Conservation (phyloP, 805 yeast genomes). For the Ascoidea tarda region DNA sequence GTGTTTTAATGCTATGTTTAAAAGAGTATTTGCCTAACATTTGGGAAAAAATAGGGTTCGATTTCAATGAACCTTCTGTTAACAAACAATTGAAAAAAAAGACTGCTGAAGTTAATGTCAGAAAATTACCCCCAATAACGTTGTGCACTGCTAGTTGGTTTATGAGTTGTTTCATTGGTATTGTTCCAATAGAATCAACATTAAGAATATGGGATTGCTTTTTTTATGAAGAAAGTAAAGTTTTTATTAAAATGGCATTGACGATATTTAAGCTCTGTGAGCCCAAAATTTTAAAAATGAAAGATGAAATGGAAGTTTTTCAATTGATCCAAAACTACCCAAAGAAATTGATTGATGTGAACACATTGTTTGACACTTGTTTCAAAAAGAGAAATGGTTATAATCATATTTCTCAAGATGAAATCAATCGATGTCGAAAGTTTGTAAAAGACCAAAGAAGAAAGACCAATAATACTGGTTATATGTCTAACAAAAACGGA, state of each 20-base stretch:
- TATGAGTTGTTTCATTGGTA: slow-evolving; percentile 91
- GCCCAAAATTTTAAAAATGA: slow-evolving; percentile 34
- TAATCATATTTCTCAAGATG: slow-evolving; percentile 70
- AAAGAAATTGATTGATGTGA: slow-evolving; percentile 53
- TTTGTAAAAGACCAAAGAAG: slow-evolving; percentile 58
- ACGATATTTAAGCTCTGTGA: slow-evolving; percentile 69
- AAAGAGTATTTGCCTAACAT: slow-evolving; percentile 72
- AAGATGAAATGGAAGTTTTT: slow-evolving; percentile 52
- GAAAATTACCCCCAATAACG: slow-evolving; percentile 78
- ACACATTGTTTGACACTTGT: slow-evolving; percentile 54
- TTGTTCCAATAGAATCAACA: slow-evolving; percentile 78
- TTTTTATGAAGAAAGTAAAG: slow-evolving; percentile 83
- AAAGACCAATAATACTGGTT: slow-evolving; percentile 11
- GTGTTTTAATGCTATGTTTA: slow-evolving; percentile 78
- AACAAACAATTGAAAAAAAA: slow-evolving; percentile 7
- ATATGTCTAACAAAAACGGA: not conserved
- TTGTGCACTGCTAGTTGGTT: slow-evolving; percentile 96
- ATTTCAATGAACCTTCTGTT: slow-evolving; percentile 5
- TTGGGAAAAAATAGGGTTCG: slow-evolving; percentile 39
- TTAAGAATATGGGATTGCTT: slow-evolving; percentile 90
- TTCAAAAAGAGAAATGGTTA: slow-evolving; percentile 61
- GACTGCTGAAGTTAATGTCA: slow-evolving; percentile 33
- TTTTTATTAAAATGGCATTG: slow-evolving; percentile 69
- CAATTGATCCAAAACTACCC: slow-evolving; percentile 82
- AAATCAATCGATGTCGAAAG: slow-evolving; percentile 61